Evolutionary conservation across 139 green algal genomes (phyloP), one percentile per base, ranked within the genome.

Genomic region (Micractinium conductrix): DNA sequence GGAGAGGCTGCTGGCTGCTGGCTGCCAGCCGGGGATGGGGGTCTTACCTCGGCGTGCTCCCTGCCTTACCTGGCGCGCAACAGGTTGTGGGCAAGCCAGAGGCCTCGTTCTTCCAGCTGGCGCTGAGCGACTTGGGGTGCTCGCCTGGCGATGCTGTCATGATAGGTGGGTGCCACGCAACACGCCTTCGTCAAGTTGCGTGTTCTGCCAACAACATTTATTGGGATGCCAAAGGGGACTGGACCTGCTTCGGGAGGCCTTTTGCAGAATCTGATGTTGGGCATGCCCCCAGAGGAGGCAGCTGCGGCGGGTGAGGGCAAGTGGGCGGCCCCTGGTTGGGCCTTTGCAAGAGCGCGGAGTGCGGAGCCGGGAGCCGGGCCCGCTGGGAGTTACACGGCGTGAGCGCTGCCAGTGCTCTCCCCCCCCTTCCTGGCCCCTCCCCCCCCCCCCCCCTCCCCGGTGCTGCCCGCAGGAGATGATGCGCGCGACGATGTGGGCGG

Each of bases 1-100:
- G n/a, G n/a, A n/a, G n/a, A n/a, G n/a, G 14, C 58, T 67, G 65
- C 65, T 16, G 4, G 30, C 65, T 26, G 24, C n/a, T 22, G 33
- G 10, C 26, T 38, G 65, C 65, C 12, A 9, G 9, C 33, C 10
- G 48, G 10, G 48, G 14, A 58, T 10, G 10, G 48, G 12, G 48
- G 12, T 58, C 48, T 58, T 30, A n/a, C n/a, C n/a, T n/a, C n/a
- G n/a, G n/a, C n/a, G n/a, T n/a, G n/a, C n/a, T n/a, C 63, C 63
- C 63, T 24, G n/a, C n/a, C 63, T 37, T 8, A 17, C 28, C 63
- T 24, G 9, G n/a, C 38, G 9, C 22, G 19, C 43, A 60, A 24
- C 87, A 91, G 83, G 86, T 91, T 14, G 88, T 91, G 24, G 88
- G 88, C 65, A 91, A 91, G 82, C 88, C 88, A 2, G 42, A 86